A percentile compares a stretch with the other conserved stretches of the same genome.
phyloP scores from a whole-genome alignment of 768 basidiomycete genomes.

The Rhizopogon salebrosus region DNA sequence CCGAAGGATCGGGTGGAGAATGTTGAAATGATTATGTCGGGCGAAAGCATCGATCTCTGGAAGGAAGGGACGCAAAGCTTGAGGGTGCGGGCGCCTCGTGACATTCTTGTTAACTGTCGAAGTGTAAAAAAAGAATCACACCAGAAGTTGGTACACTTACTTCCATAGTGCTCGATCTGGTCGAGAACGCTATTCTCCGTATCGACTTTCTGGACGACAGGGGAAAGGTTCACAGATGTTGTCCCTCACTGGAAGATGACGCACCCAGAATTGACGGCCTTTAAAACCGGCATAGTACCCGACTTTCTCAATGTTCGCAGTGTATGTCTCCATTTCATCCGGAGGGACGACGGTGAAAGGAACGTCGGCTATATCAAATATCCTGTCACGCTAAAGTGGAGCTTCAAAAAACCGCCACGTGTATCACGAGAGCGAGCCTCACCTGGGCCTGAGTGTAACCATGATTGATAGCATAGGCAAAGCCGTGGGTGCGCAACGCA shows the following conservation, averaged over 20 bases:
- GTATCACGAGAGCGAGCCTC: neutral
- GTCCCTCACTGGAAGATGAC: slow-evolving; percentile 1
- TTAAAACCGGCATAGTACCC: slow-evolving; percentile 47
- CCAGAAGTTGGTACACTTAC: slow-evolving; percentile 17
- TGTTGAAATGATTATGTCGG: slow-evolving; percentile 31
- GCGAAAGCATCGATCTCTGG: slow-evolving; percentile 33
- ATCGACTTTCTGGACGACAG: slow-evolving; percentile 28
- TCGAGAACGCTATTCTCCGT: slow-evolving; percentile 33
- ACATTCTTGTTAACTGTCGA: slow-evolving; percentile 31
- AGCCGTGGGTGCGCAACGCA: slow-evolving; percentile 21
- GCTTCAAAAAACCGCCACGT: neutral
- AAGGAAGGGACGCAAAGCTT: slow-evolving; percentile 30
- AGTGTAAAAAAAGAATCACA: neutral
- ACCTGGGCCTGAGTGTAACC: slow-evolving; percentile 40
- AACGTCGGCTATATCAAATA: slow-evolving; percentile 44
- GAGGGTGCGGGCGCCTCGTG: slow-evolving; percentile 29
- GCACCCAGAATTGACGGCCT: slow-evolving; percentile 41
- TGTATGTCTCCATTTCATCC: slow-evolving; percentile 39
- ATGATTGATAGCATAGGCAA: slow-evolving; percentile 48
- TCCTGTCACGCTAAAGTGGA: slow-evolving; percentile 32
- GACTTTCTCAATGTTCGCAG: slow-evolving; percentile 32
- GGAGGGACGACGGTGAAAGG: slow-evolving; percentile 34
- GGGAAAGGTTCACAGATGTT: neutral
- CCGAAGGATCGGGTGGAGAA: slow-evolving; percentile 35
- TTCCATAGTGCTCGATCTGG: slow-evolving; percentile 40